phyloP scores from a whole-genome alignment of 1,284 basidiomycete species.

The Papiliotrema laurentii region DNA sequence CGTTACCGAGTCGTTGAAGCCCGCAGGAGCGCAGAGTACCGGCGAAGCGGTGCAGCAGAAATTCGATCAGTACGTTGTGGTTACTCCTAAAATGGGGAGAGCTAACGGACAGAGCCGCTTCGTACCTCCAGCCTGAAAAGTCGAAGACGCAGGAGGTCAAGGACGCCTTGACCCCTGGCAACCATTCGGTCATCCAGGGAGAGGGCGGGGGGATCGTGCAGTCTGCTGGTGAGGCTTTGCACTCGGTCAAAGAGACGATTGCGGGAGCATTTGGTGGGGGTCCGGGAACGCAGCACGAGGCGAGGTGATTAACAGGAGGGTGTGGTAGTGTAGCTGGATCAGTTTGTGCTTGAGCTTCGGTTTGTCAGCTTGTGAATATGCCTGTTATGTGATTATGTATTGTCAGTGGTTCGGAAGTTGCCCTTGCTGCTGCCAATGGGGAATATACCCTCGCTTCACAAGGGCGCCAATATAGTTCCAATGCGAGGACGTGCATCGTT shows the following conservation, averaged over 20 bases:
- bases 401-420: too few species aligned
- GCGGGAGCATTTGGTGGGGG: constrained; percentile 6
- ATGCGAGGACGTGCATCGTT: too few species aligned
- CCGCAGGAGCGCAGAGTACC: constrained; percentile 11
- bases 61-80: constrained; percentile 12
- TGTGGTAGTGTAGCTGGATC: too few species aligned
- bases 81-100: neutral
- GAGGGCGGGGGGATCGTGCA: constrained; percentile 8
- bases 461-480: too few species aligned
- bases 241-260: constrained; percentile 11
- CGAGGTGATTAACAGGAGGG: too few species aligned
- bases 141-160: constrained; percentile 10
- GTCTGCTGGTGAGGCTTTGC: constrained; percentile 3
- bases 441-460: too few species aligned
- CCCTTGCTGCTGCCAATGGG: too few species aligned
- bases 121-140: constrained; percentile 11
- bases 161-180: constrained; percentile 15
- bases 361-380: too few species aligned
- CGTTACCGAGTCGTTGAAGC: constrained; percentile 10
- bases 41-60: constrained; percentile 3
- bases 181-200: neutral
- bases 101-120: constrained; percentile 4
- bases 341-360: too few species aligned
- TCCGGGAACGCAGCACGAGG: too few species aligned
- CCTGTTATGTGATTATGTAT: too few species aligned